Evolutionary conservation across 371 early-diverging fungal genomes (phyloP).

Genomic region (Conidiobolus incongruus): DNA sequence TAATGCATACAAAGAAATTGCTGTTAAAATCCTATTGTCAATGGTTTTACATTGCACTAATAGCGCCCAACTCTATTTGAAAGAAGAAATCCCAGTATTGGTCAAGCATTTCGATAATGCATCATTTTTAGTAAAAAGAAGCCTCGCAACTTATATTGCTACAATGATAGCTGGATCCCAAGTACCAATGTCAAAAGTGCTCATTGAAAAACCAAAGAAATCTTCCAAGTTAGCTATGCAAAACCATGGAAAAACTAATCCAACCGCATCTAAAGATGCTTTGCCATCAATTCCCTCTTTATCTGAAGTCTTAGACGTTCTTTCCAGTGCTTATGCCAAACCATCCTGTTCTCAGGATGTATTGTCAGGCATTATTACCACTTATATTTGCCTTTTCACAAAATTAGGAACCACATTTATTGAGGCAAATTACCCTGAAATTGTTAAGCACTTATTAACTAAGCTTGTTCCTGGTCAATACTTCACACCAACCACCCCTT

Average conservation of each 20-base stretch:
- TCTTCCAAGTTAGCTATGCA: neutral
- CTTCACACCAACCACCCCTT: neutral
- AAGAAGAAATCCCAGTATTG: neutral
- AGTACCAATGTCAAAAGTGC: neutral
- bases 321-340: neutral
- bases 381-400: slow-evolving; percentile 2
- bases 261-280: neutral
- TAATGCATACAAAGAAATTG: neutral
- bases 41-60: neutral
- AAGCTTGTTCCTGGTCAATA: neutral
- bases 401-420: slow-evolving; percentile 3
- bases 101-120: neutral
- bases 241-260: neutral
- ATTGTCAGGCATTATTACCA: neutral
- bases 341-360: neutral
- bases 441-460: neutral
- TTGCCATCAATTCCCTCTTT: neutral
- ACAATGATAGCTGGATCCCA: slow-evolving; percentile 4
- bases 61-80: neutral
- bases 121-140: neutral
- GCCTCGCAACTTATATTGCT: neutral
- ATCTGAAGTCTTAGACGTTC: neutral
- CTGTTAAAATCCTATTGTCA: neutral
- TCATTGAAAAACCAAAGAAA: slow-evolving; percentile 2
- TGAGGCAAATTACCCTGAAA: slow-evolving; percentile 2